Percentiles rank a stretch among this genome's conserved stretches.
Conservation (phyloP, 164 flowering plant species). For the Houttuynia cordata region DNA sequence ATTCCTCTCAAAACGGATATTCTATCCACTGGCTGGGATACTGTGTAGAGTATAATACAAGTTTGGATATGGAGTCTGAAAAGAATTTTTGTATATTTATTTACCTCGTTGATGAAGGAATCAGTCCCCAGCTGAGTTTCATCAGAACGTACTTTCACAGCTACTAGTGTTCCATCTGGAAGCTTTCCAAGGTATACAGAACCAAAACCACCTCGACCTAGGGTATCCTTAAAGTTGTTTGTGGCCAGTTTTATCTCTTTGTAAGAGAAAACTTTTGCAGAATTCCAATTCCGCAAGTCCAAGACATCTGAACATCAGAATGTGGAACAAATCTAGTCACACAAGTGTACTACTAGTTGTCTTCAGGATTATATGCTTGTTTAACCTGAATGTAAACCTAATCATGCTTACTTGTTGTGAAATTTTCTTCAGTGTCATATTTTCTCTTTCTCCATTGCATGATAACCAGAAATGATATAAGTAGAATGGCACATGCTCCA, state of each 20-base stretch:
- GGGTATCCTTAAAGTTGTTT: constrained; percentile 61
- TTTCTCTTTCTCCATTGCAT: constrained; percentile 27
- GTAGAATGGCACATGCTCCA: constrained; percentile 24
- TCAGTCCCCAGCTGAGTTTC: constrained; percentile 67
- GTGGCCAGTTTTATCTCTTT: constrained; percentile 74
- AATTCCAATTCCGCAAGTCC: constrained; percentile 52
- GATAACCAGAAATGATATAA: constrained; percentile 24
- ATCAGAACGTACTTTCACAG: constrained; percentile 82
- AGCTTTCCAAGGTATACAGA: constrained; percentile 77
- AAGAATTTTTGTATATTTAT: constrained; percentile 1
- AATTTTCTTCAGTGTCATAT: constrained; percentile 17
- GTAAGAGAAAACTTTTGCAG: constrained; percentile 52
- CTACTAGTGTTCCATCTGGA: constrained; percentile 58
- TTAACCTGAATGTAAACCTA: neutral
- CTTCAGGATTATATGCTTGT: neutral
- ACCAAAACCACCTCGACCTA: constrained; percentile 87
- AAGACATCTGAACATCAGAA: constrained; percentile 15
- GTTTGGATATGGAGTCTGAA: too few relatives aligned
- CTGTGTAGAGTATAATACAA: too few relatives aligned
- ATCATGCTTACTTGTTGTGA: constrained; percentile 26
- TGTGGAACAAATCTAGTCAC: neutral
- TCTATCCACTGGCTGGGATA: too few relatives aligned
- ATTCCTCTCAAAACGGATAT: too few relatives aligned
- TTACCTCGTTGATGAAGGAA: constrained; percentile 81
- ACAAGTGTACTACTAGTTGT: too few relatives aligned